Evolutionary conservation across 768 basidiomycete genomes (phyloP).

Genomic region (Panus rudis): DNA sequence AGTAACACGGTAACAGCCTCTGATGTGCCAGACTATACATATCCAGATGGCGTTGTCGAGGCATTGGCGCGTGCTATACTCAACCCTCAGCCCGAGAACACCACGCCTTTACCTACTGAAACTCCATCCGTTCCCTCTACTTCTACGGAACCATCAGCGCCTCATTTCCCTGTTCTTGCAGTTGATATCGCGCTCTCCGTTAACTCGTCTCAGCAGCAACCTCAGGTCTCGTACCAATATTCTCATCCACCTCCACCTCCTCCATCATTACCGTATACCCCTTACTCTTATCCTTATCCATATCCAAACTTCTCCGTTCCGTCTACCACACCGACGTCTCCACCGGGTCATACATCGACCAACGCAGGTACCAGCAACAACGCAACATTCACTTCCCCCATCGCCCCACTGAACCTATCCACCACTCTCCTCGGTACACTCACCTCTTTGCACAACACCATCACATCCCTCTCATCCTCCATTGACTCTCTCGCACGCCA

Average conservation of each 20-base stretch:
- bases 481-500: conserved; percentile 56
- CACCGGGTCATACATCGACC: conserved; percentile 7
- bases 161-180: no score
- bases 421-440: conserved; percentile 61
- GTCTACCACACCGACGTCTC: conserved; percentile 9
- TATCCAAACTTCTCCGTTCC: conserved; percentile 2
- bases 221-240: background rate
- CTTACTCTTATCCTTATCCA: conserved; percentile 5
- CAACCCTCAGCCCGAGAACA: conserved; percentile 9
- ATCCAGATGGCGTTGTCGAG: conserved; percentile 1
- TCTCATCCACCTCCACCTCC: conserved; percentile 13
- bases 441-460: conserved; percentile 47
- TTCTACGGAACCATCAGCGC: background rate
- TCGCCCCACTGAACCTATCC: conserved; percentile 58
- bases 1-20: background rate
- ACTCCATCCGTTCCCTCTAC: background rate
- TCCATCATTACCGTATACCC: conserved; percentile 9
- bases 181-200: no score
- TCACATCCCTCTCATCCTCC: conserved; percentile 51
- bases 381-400: conserved; percentile 19
- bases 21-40: conserved; percentile 10
- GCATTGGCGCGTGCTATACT: background rate
- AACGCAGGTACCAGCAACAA: conserved; percentile 12
- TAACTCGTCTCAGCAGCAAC: background rate
- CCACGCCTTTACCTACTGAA: background rate